Conservation (phyloP, 306 rosid species). For the Malus fusca region DNA sequence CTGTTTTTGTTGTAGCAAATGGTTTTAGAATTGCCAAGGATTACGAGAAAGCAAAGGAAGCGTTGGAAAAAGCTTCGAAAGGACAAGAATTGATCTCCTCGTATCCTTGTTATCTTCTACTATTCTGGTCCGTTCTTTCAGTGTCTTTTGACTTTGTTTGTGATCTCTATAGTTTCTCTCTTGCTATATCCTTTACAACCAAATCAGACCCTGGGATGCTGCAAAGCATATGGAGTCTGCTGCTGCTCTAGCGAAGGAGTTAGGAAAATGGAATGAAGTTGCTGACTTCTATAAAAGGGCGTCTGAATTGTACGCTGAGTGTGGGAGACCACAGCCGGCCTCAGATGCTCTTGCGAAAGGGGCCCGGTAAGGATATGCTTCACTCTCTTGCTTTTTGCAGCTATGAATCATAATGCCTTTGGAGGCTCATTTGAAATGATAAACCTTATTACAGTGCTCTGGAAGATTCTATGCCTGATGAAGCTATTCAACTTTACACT, state of each 20-base stretch:
- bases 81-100: slow-evolving; percentile 95
- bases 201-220: slow-evolving; percentile 89
- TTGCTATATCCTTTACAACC: slow-evolving; percentile 38
- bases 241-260: slow-evolving; percentile 78
- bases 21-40: slow-evolving; percentile 66
- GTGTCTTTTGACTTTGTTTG: not conserved
- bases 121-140: not conserved
- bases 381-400: not conserved
- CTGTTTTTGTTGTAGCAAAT: slow-evolving; percentile 41
- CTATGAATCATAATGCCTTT: not conserved
- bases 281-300: slow-evolving; percentile 80
- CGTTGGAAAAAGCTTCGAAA: slow-evolving; percentile 85
- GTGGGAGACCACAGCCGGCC: slow-evolving; percentile 91
- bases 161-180: not conserved
- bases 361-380: slow-evolving; percentile 55
- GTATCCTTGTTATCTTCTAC: slow-evolving; percentile 56
- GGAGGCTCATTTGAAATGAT: not conserved
- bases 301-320: slow-evolving; percentile 65
- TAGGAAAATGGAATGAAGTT: slow-evolving; percentile 71
- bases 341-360: slow-evolving; percentile 93
- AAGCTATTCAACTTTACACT: slow-evolving; percentile 75
- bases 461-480: slow-evolving; percentile 77
- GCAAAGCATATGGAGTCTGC: slow-evolving; percentile 99
- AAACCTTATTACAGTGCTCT: slow-evolving; percentile 48
- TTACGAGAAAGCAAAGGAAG: slow-evolving; percentile 74